Evolutionary conservation across 2,329 filamentous ascomycete species (phyloP), one percentile per base, ranked within the genome.

Genomic region (Xylariomycetidae sp.): DNA sequence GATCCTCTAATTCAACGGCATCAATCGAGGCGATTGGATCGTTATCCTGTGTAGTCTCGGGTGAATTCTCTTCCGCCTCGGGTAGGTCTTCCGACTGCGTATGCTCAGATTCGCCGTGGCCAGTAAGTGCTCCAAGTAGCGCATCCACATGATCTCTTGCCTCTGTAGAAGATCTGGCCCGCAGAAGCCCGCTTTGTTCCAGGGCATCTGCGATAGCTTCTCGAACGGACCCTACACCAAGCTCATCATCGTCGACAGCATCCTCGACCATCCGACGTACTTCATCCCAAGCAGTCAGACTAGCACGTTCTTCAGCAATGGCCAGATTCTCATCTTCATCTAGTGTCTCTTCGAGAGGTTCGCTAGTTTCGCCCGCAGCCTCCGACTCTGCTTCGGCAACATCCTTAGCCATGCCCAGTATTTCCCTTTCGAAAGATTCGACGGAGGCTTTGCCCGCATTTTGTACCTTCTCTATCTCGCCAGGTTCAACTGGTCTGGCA

Each of bases 401-500:
- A 13, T 52, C 42, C 25, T 59, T 51, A 2, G 58, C 57, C 3
- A 80, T 46, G 7, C 71, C 77, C 27, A 80, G 63, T 12, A 87
- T 70, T 11, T 69, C 61, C 25, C 67, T 69, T 56, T 94, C 83
- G 45, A 86, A 86, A 10, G 74, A 74, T 30, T 83, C 78, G 15
- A 88, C 72, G 20, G 76, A 73, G 13, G 68, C 74, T 42, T 77
- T 76, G 37, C 76, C 80, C 11, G 70, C 70, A 15, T 69, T 74
- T 56, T 97, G 90, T n/a, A 92, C 85, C 10, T 63, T 59, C 13
- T 82, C 66, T 42, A 94, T 86, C 33, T 87, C 71, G 5, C 80
- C 72, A 5, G 85, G 74, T 0, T 74, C 75, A 33, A 97, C 80
- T 4, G 92, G 89, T 57, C 94, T 84, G 11, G 82, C 89, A 53